Base-by-base conservation (phyloP, 164 flowering plant species). In the Vitis rotundifolia region DNA sequence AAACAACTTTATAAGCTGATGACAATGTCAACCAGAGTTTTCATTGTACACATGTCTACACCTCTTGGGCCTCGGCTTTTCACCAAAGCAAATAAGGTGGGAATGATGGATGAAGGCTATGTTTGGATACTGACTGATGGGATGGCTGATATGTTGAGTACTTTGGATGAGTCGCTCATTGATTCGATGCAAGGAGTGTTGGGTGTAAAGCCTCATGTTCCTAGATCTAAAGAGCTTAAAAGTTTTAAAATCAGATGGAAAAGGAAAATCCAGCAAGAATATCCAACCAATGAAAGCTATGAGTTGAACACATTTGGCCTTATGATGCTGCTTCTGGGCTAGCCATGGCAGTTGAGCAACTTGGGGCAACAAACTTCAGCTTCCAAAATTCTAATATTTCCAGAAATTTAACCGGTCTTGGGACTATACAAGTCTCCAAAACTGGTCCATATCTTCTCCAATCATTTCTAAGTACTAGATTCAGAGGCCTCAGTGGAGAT, bases 281-380 rank as follows among this genome's bases (percentile, higher is more conserved):
- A 37, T 9, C 51, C 62, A 11, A 37, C 9, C 13, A 49, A 8
- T 57, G 22, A 15, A 18, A 47, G 11, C 12, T 51, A 3, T 19
- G 61, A 67, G 18, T 59, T 67, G 2, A 50, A 54, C 13, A 31
- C n/a, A 12, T 77, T 56, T 57, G 74, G 77, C 9, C 22, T 3
- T 74, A 77, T 64, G 80, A 73, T 67, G 64, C 75, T 2, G 47
- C 61, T 11, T 51, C 67, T 68, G 77, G 72, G 37, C 18, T 77
- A 63, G 77, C 77, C 3, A 63, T 67, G 75, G 80, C 80, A 48
- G 67, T 59, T 1, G 77, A 77, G 63, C 58, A 26, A 16, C 64
- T 73, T 11, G 73, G 71, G 8, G 14, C 15, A 6, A 22, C 26
- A 11, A 49, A 67, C 8, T 3, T 5, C 1, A 8, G 49, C n/a